Evolutionary conservation across 2,329 filamentous ascomycete genomes (phyloP).

Genomic region (Pseudogymnoascus destructans): DNA sequence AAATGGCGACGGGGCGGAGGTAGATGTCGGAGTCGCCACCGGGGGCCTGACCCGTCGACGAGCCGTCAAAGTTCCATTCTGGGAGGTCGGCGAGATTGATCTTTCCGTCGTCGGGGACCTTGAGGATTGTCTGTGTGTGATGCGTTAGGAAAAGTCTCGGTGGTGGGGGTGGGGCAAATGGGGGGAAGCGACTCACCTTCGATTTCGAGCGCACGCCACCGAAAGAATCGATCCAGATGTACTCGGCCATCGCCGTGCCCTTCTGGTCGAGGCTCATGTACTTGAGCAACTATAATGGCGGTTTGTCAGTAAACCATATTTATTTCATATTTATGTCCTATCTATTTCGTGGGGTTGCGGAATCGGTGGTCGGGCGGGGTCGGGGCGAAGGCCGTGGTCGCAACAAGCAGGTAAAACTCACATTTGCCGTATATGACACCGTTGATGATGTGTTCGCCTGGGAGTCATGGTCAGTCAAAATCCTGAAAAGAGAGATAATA

Average conservation of each 20-base stretch:
- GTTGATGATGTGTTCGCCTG: conserved; percentile 18
- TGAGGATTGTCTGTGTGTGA: conserved; percentile 44
- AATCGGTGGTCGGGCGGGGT: background rate
- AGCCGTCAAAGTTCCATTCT: conserved; percentile 79
- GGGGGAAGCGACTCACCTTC: conserved; percentile 48
- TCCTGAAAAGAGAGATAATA: conserved; percentile 2
- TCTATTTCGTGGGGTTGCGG: background rate
- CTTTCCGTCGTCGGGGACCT: conserved; percentile 34
- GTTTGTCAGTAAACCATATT: conserved; percentile 1
- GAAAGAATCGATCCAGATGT: conserved; percentile 84
- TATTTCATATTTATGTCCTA: too few relatives aligned
- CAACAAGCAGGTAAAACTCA: conserved; percentile 21
- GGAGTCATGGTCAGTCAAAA: conserved; percentile 19
- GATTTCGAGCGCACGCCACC: conserved; percentile 88
- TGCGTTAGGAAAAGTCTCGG: background rate
- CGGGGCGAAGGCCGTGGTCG: conserved; percentile 10
- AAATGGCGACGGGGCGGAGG: conserved; percentile 80
- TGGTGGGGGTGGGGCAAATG: conserved; percentile 8
- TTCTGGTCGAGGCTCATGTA: conserved; percentile 86
- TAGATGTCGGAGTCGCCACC: conserved; percentile 97
- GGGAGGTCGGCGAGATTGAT: conserved; percentile 48
- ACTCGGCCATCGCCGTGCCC: conserved; percentile 82
- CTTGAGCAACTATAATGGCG: conserved; percentile 59
- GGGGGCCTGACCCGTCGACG: conserved; percentile 81
- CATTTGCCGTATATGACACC: conserved; percentile 29